Evolutionary conservation across 2,329 filamentous ascomycete genomes (phyloP).

Genomic region (Penicillium capsulatum): DNA sequence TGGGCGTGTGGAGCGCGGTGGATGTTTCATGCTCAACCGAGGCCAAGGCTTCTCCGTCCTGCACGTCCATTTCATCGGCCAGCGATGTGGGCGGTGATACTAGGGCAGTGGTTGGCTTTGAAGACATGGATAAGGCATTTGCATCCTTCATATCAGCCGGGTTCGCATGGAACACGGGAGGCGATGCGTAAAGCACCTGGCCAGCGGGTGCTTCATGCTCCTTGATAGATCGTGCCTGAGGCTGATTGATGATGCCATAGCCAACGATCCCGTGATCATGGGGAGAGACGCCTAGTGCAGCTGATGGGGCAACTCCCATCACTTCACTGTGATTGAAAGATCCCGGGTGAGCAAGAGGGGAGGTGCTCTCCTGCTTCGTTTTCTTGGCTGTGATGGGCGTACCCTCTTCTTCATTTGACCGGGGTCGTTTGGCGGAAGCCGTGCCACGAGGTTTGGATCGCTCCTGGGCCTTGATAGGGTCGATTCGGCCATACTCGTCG

Average conservation of each 20-base stretch:
- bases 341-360: constrained; percentile 22
- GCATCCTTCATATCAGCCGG: constrained; percentile 29
- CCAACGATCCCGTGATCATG: constrained; percentile 14
- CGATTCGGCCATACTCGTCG: constrained; percentile 60
- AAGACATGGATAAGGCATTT: constrained; percentile 23
- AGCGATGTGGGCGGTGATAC: constrained; percentile 46
- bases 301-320: constrained; percentile 14
- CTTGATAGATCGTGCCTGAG: constrained; percentile 13
- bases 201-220: constrained; percentile 17
- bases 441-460: constrained; percentile 57
- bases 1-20: constrained; percentile 34
- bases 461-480: constrained; percentile 61
- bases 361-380: constrained; percentile 34
- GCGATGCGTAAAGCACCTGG: constrained; percentile 36
- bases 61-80: constrained; percentile 39
- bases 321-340: constrained; percentile 20
- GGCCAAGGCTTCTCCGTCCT: constrained; percentile 27
- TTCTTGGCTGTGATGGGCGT: constrained; percentile 27
- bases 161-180: constrained; percentile 36
- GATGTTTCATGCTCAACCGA: constrained; percentile 31
- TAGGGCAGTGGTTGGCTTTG: constrained; percentile 36
- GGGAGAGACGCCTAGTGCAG: constrained; percentile 8
- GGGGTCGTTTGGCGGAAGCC: constrained; percentile 52
- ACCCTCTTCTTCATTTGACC: constrained; percentile 41
- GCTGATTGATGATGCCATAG: constrained; percentile 6